Percentiles rank a stretch among this genome's conserved stretches.
phyloP scores from a whole-genome alignment of 2,329 filamentous ascomycete species.

The Colletotrichum sp. region DNA sequence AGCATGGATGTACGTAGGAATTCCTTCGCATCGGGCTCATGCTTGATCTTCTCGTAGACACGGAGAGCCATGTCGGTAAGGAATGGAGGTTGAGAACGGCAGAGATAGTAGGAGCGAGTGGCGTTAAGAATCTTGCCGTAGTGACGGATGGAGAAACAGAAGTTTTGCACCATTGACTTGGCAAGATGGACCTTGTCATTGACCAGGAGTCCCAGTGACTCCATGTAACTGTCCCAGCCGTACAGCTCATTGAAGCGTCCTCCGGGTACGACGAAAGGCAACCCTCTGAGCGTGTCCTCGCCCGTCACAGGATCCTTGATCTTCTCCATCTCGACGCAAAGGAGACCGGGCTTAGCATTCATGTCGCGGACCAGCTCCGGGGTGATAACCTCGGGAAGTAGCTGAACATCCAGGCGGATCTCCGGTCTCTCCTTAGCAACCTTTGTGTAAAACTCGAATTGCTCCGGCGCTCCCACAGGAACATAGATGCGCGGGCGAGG shows the following conservation, averaged over 20 bases:
- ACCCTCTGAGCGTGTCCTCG: constrained; percentile 73
- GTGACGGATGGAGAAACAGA: constrained; percentile 97
- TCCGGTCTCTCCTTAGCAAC: constrained; percentile 81
- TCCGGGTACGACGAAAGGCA: constrained; percentile 96
- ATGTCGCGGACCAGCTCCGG: constrained; percentile 81
- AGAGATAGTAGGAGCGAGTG: constrained; percentile 93
- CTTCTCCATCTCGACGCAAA: constrained; percentile 90
- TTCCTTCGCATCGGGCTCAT: constrained; percentile 78
- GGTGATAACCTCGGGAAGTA: constrained; percentile 78
- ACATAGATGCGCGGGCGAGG: constrained; percentile 92
- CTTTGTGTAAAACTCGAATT: constrained; percentile 85
- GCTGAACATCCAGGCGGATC: constrained; percentile 84
- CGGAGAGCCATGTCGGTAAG: constrained; percentile 96
- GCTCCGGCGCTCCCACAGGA: constrained; percentile 81
- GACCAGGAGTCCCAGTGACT: constrained; percentile 85
- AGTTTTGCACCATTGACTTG: constrained; percentile 94
- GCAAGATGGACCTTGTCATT: constrained; percentile 86
- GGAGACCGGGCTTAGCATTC: constrained; percentile 84
- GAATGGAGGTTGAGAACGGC: constrained; percentile 93
- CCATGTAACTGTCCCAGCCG: constrained; percentile 99
- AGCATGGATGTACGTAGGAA: constrained; percentile 82
- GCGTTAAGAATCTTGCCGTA: constrained; percentile 99
- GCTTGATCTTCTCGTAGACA: constrained; percentile 91
- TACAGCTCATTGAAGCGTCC: constrained; percentile 98
- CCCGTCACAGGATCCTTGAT: constrained; percentile 69